phyloP scores from a whole-genome alignment of 495 filamentous ascomycete genomes.

The Hypomontagnella submonticulosa region DNA sequence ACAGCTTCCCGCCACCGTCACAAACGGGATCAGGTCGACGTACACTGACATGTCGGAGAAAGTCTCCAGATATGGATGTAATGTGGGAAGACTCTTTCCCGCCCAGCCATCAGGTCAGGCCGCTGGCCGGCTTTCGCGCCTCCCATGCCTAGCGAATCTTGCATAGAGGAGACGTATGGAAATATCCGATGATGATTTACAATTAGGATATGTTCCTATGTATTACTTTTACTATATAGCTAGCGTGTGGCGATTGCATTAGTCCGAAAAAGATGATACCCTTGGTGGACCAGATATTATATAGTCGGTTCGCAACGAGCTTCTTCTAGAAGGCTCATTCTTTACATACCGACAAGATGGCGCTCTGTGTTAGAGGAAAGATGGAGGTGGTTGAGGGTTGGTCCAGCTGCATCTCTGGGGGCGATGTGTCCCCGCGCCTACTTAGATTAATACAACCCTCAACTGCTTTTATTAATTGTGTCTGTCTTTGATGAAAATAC shows the following conservation, averaged over 20 bases:
- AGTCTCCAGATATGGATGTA: constrained; percentile 8
- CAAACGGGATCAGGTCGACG: constrained; percentile 4
- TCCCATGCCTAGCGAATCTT: constrained; percentile 5
- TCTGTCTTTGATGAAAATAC: background rate
- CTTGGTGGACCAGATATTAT: no score
- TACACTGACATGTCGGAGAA: background rate
- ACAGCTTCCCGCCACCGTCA: constrained; percentile 9
- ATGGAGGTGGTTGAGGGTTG: constrained; percentile 25
- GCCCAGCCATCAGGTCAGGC: background rate
- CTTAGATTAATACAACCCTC: constrained; percentile 37
- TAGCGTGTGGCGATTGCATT: no score
- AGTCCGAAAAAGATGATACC: no score
- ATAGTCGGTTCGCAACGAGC: no score
- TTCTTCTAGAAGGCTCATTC: no score
- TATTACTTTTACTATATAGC: no score
- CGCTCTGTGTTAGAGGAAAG: constrained; percentile 8
- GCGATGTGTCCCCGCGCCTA: constrained; percentile 21
- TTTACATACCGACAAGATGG: no score
- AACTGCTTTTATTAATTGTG: constrained; percentile 28
- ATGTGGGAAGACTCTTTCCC: background rate
- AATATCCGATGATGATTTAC: no score
- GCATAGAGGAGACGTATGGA: constrained; percentile 4
- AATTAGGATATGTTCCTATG: no score
- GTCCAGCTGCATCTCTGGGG: constrained; percentile 24
- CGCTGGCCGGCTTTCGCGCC: background rate